Evolutionary conservation across 257 asterid species (phyloP), one percentile per base, ranked within the genome.

Genomic region (Solanum pennellii): DNA sequence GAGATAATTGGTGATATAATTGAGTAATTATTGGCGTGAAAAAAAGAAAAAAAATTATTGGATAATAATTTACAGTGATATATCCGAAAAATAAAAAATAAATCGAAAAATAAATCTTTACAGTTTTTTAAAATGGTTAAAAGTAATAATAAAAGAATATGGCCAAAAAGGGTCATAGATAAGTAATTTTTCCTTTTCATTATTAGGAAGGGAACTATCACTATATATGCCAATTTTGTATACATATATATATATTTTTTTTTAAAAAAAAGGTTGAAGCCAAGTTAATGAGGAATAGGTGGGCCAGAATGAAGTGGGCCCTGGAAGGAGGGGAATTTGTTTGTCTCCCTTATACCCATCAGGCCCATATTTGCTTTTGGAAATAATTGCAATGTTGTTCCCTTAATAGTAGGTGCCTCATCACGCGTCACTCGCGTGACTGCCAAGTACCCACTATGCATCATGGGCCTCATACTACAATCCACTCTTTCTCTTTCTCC

Each of bases 391-490:
- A 45, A 77, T 27, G 84, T 9, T 27, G 84, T 47, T 47, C 68
- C 85, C 42, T 45, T 79, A 77, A 15, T 79, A 88, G 90, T 52
- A 52, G 62, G 93, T 88, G 90, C 82, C 87, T 14, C 33, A 5
- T 52, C 88, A 87, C 29, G 49, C 86, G n/a, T 86, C 87, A 49
- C 76, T 85, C 88, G 92, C 93, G 91, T 91, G 94, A 71, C 39
- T 25, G 82, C 18, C 45, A 37, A 13, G 92, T 25, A 3, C 88
- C 90, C 79, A 69, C 39, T 69, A 23, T 65, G 56, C 90, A 2
- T 65, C 33, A n/a, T 65, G 31, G 16, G 33, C 33, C 66, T 20
- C 66, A 56, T 56, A n/a, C 66, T 56, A 52, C 3, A 16, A 49
- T 15, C 60, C 9, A 7, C 60, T 16, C 60, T 16, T 16, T 52